Conservation (phyloP, 2,329 filamentous ascomycete species). For the Dactylellina cionopaga region DNA sequence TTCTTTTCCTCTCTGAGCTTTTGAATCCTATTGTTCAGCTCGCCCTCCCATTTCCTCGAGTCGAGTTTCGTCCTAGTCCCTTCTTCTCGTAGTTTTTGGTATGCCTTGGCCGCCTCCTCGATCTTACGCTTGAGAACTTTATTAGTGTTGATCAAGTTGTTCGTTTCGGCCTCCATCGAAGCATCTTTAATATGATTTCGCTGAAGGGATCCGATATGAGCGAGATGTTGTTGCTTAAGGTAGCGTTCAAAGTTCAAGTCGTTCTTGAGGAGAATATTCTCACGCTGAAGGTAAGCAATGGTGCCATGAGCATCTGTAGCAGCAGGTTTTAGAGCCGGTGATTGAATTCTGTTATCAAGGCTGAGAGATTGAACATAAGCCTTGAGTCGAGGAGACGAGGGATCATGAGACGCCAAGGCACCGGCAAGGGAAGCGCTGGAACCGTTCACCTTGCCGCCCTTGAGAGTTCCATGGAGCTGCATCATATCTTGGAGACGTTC, state of each 20-base stretch:
- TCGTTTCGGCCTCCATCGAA: conserved; percentile 81
- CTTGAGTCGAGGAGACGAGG: conserved; percentile 56
- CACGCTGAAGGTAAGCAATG: conserved; percentile 72
- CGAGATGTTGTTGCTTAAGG: conserved; percentile 82
- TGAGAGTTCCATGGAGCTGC: conserved; percentile 69
- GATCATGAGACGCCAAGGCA: conserved; percentile 48
- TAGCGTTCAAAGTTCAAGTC: conserved; percentile 85
- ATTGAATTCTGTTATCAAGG: conserved; percentile 55
- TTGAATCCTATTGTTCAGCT: conserved; percentile 74
- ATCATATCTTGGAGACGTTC: conserved; percentile 70
- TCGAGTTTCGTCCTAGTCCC: conserved; percentile 76
- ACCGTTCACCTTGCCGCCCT: conserved; percentile 58
- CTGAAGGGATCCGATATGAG: conserved; percentile 81
- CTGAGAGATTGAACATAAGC: conserved; percentile 59
- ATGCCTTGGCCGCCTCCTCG: conserved; percentile 76
- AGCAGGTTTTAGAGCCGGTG: conserved; percentile 57
- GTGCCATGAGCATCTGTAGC: conserved; percentile 59
- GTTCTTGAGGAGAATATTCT: conserved; percentile 79
- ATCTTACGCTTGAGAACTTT: conserved; percentile 77
- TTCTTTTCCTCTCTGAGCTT: conserved; percentile 76
- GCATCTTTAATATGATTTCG: conserved; percentile 79
- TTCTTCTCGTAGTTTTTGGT: conserved; percentile 76
- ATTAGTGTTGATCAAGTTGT: conserved; percentile 81
- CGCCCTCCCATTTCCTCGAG: conserved; percentile 80
- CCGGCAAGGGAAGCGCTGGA: conserved; percentile 40